Base-by-base conservation (phyloP, 2,329 filamentous ascomycete species). In the Lizonia empirigonia region DNA sequence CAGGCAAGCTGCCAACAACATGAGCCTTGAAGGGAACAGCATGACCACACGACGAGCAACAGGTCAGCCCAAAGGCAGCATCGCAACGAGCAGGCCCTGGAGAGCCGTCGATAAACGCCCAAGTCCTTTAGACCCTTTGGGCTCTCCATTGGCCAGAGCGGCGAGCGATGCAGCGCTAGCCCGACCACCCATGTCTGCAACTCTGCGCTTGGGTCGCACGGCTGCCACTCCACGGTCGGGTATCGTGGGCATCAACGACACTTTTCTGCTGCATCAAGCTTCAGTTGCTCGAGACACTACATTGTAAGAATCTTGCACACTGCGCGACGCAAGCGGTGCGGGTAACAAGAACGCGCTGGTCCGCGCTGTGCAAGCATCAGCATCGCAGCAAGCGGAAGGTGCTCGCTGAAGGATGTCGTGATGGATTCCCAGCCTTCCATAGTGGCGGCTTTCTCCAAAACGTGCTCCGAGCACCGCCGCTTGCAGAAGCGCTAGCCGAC, bases 401-500 rank as follows among this genome's bases (percentile, higher is more conserved):
- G 37, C 32, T 35, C 38, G 16, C 33, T 30, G 47, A 41, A 40
- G 35, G 15, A 49, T 49, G 44, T 45, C 34, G 53, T 52, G 53
- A 49, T 52, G 32, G 41, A 39, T 13, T n/a, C 41, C 47, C 50
- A 49, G 37, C 50, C 56, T 51, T 30, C 13, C 13, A 15, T n/a
- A 7, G 5, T 30, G n/a, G 27, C 27, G 40, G 48, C 44, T 57
- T 50, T 48, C 50, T 34, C 49, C 42, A 42, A 51, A 47, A 44
- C 44, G 59, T 57, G 54, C 60, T 60, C 60, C 59, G 59, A 63
- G 62, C 53, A 56, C 26, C 13, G 40, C 55, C 40, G 47, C 20
- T 45, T 55, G 58, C 63, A 62, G 53, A 37, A 19, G 29, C 59
- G 53, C 58, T 61, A 65, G 53, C 18, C 55, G 54, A 50, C 49